phyloP scores from a whole-genome alignment of 179 eudicot species.

The Drosera spatulata region DNA sequence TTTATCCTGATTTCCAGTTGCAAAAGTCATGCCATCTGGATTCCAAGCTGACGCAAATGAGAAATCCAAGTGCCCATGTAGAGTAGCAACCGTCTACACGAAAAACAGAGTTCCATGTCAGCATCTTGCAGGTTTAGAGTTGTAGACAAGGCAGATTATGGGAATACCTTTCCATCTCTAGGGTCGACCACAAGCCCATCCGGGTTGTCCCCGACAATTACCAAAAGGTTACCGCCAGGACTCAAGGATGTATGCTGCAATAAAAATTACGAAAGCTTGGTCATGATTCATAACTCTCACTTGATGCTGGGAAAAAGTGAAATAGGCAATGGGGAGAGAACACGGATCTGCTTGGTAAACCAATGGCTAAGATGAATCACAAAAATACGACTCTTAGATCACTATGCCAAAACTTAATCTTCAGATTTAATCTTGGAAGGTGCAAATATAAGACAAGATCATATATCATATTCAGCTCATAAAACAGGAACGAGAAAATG shows the following conservation, averaged over 20 bases:
- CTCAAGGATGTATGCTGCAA: constrained; percentile 58
- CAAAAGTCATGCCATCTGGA: constrained; percentile 45
- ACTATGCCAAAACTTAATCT: no score
- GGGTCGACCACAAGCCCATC: constrained; percentile 48
- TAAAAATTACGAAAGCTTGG: constrained; percentile 1
- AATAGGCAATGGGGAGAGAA: not conserved
- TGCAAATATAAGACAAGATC: no score
- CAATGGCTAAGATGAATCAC: no score
- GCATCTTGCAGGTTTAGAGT: not conserved
- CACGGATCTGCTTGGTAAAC: no score
- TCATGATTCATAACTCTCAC: not conserved
- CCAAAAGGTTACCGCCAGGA: constrained; percentile 45
- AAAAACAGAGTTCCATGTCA: not conserved
- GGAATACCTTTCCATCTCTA: constrained; percentile 40
- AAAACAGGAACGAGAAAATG: no score
- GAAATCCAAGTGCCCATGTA: constrained; percentile 43
- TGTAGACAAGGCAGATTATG: not conserved
- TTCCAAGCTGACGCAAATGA: constrained; percentile 74
- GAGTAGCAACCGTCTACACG: constrained; percentile 26
- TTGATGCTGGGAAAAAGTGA: not conserved
- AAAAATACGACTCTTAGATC: no score
- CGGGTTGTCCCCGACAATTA: constrained; percentile 51
- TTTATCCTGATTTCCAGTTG: constrained; percentile 67
- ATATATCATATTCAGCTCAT: no score
- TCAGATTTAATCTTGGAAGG: no score